Conservation (phyloP, 495 filamentous ascomycete genomes). For the Podospora tetraspora region DNA sequence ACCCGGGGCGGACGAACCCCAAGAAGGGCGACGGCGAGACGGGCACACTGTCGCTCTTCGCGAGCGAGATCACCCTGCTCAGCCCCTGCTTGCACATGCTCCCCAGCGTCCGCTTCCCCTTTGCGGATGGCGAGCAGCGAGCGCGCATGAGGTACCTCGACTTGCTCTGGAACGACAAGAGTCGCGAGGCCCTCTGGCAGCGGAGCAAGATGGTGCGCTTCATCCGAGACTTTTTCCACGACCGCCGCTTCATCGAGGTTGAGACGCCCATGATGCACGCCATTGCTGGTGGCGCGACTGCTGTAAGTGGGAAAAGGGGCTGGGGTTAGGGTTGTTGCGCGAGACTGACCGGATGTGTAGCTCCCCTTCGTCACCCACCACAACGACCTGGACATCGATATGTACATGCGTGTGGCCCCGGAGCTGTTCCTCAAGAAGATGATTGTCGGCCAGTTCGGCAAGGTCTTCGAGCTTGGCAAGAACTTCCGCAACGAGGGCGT, state of each 20-base stretch:
- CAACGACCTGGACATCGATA: conserved; percentile 87
- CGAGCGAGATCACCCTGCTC: conserved; percentile 74
- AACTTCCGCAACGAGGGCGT: conserved; percentile 94
- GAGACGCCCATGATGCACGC: conserved; percentile 97
- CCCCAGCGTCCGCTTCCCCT: conserved; percentile 84
- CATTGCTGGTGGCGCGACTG: conserved; percentile 92
- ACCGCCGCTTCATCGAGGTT: conserved; percentile 83
- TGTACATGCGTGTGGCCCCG: conserved; percentile 86
- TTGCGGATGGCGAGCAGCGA: conserved; percentile 90
- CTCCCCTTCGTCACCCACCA: conserved; percentile 93
- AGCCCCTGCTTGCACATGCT: conserved; percentile 92
- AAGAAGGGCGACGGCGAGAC: conserved; percentile 78
- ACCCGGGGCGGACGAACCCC: conserved; percentile 81
- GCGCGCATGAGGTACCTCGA: conserved; percentile 91
- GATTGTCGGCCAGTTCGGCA: conserved; percentile 78
- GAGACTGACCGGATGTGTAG: background rate
- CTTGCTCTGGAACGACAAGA: conserved; percentile 87
- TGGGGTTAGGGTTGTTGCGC: conserved; percentile 1
- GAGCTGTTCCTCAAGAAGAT: conserved; percentile 94
- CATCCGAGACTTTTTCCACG: conserved; percentile 81
- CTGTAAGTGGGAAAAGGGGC: conserved; percentile 31
- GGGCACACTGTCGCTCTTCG: conserved; percentile 72
- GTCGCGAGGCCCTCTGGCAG: conserved; percentile 73
- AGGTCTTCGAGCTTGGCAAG: conserved; percentile 79
- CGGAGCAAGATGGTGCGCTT: conserved; percentile 80